Evolutionary conservation across 1,139 yeast genomes (phyloP).

Genomic region (Petasospora rhodanensis): DNA sequence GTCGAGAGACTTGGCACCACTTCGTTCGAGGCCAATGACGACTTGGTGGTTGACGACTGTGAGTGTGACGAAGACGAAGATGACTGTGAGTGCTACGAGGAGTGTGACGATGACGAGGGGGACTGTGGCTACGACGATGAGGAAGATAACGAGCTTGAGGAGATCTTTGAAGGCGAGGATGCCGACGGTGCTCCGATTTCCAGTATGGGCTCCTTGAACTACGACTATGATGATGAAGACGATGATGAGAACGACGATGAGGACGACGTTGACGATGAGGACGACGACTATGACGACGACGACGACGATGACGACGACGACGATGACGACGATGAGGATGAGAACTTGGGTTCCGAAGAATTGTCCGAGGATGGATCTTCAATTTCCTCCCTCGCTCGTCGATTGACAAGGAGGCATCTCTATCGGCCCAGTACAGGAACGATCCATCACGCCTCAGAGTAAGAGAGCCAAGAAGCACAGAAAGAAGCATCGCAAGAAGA

Average conservation of each 20-base stretch:
- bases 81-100: constrained; percentile 8
- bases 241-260: constrained; percentile 3
- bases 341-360: background rate
- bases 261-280: constrained; percentile 2
- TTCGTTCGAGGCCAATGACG: constrained; percentile 5
- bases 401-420: background rate
- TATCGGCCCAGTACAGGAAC: constrained; percentile 2
- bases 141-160: background rate
- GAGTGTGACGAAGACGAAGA: constrained; percentile 6
- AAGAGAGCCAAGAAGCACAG: background rate
- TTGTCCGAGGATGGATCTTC: constrained; percentile 1
- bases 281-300: constrained; percentile 3
- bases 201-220: constrained; percentile 1
- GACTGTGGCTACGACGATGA: constrained; percentile 2
- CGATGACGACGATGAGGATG: constrained; percentile 2
- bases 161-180: too few species aligned
- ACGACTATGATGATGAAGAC: constrained; percentile 4
- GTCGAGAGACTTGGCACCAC: constrained; percentile 34
- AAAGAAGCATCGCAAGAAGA: background rate
- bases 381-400: background rate
- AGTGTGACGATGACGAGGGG: constrained; percentile 5
- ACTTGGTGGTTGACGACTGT: constrained; percentile 3
- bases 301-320: constrained; percentile 1
- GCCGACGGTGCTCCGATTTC: constrained; percentile 1
- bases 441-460: background rate